Conservation (phyloP, 345 rosid species). For the Eucalyptus pumila region DNA sequence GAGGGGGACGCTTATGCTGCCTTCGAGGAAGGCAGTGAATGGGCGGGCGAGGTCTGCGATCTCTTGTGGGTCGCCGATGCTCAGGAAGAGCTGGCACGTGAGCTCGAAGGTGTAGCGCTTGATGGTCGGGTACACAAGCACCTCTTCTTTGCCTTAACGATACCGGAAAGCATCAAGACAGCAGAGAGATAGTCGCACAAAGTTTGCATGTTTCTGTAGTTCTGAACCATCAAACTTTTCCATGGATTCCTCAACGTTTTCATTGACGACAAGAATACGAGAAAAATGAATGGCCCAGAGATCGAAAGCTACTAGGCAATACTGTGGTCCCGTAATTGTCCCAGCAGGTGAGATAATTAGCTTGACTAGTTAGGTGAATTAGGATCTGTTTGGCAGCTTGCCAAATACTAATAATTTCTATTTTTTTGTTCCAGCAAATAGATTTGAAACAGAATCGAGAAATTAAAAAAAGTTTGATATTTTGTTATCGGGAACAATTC, state of each 20-base stretch:
- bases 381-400: no score
- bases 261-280: not conserved
- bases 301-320: not conserved
- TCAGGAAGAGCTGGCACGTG: not conserved
- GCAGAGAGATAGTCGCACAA: not conserved
- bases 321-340: not conserved
- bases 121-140: not conserved
- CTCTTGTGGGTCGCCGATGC: not conserved
- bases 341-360: not conserved
- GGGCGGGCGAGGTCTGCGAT: not conserved
- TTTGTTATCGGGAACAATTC: no score
- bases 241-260: not conserved
- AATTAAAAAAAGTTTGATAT: no score
- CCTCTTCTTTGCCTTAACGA: not conserved
- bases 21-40: not conserved
- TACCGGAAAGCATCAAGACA: not conserved
- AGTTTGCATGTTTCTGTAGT: not conserved
- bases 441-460: no score
- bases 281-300: not conserved
- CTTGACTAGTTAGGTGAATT: not conserved
- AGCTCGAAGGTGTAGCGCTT: not conserved
- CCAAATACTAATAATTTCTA: no score
- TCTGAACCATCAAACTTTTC: not conserved
- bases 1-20: not conserved
- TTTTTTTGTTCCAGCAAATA: no score